Evolutionary conservation across 331 rosid genomes (phyloP).

Genomic region (Quercus lobata): DNA sequence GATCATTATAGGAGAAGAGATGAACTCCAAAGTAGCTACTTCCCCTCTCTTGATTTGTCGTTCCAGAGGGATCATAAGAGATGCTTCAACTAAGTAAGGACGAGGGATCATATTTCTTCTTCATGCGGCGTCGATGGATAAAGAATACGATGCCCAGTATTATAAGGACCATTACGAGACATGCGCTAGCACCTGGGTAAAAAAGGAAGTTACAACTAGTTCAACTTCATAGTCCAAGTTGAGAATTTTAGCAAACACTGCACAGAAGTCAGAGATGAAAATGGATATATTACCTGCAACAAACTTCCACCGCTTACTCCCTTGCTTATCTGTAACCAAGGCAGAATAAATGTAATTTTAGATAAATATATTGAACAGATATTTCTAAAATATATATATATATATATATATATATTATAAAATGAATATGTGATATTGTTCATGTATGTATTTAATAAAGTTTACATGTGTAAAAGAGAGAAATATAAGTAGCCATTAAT

Average conservation of each 20-base stretch:
- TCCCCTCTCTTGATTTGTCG: slow-evolving; percentile 45
- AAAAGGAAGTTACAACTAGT: neutral
- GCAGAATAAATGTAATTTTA: no score
- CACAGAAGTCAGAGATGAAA: neutral
- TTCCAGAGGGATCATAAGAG: slow-evolving; percentile 32
- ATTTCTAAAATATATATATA: no score
- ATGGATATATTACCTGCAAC: slow-evolving; percentile 44
- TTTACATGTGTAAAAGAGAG: no score
- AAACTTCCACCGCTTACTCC: slow-evolving; percentile 15
- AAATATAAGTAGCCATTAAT: no score
- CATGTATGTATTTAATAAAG: no score
- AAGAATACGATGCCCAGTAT: neutral
- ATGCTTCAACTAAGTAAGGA: slow-evolving; percentile 28
- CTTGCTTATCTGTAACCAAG: neutral
- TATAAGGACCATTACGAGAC: neutral
- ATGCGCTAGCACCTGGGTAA: slow-evolving; percentile 24
- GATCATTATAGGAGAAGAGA: slow-evolving; percentile 58
- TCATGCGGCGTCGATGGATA: slow-evolving; percentile 19
- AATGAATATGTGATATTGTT: no score
- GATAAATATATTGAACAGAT: no score
- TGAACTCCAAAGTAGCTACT: slow-evolving; percentile 47
- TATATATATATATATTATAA: no score
- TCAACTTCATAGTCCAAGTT: neutral
- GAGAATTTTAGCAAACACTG: neutral
- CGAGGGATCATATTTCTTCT: slow-evolving; percentile 23